Base-by-base conservation (phyloP, 192 early-diverging fungal species). In the Coemansia sp. region DNA sequence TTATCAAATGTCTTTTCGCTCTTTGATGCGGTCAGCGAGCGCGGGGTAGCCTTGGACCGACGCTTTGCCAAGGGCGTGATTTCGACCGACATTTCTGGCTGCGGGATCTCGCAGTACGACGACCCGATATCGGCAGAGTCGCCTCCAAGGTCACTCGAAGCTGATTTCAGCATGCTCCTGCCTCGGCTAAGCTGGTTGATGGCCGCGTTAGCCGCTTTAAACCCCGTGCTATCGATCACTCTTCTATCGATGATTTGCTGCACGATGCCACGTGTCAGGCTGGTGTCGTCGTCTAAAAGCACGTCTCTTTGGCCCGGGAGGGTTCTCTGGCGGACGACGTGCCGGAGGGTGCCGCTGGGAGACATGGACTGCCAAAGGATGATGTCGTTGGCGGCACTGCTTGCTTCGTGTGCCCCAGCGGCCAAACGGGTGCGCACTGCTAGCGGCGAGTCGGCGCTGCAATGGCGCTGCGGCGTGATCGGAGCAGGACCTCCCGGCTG, bases 291-390 rank as follows among this genome's bases (percentile, higher is more conserved):
- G 15, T 66, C 64, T 27, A 59, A 19, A 32, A 62, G 46, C 15
- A 68, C 29, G 27, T 45, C 60, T 25, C 31, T 46, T 64, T 56
- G 74, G 15, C 35, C 38, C 5, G 36, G 47, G 9, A 51, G 38
- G 14, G 65, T 57, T 14, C 68, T 64, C 57, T 65, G 69, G 8
- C 74, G 79, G n/a, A 82, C 36, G 25, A 75, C 74, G 60, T 58
- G 67, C 11, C 60, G 59, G 24, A 82, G 66, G 1, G 79, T 82
- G 27, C 74, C 70, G 51, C 67, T 74, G 6, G 79, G 79, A 24
- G 79, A 82, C 67, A 73, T 73, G 39, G 79, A 40, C 60, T 76
- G 67, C 79, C 79, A 82, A 42, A 73, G 60, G 37, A 82, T 72
- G 4, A 72, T 60, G 40, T 75, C 78, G 41, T 65, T 43, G 15